A percentile compares a stretch with the other conserved stretches of the same genome.
Evolutionary conservation across 352 stramenopile species (phyloP).

Genomic region (Phytophthora multivora): DNA sequence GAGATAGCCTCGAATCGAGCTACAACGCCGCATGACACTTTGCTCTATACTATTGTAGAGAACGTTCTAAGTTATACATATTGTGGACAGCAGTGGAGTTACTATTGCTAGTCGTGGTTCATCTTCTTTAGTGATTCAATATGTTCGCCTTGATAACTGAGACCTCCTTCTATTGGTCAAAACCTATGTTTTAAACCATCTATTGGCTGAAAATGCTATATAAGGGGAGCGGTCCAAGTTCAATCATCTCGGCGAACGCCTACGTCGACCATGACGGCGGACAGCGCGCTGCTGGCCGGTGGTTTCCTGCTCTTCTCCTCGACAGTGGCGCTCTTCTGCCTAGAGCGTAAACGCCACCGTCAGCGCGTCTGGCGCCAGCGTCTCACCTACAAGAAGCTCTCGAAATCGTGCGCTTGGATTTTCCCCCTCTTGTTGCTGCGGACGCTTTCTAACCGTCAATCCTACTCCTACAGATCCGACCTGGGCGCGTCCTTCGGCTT

Average conservation of each 20-base stretch:
- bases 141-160: too few relatives aligned
- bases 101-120: too few relatives aligned
- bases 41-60: too few relatives aligned
- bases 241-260: neutral
- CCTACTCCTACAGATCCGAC: conserved; percentile 58
- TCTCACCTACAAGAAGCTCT: conserved; percentile 88
- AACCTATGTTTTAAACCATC: neutral
- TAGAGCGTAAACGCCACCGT: conserved; percentile 69
- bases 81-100: too few relatives aligned
- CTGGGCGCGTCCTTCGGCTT: conserved; percentile 84
- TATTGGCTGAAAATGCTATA: conserved; percentile 4
- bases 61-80: too few relatives aligned
- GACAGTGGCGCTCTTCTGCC: conserved; percentile 64
- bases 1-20: conserved; percentile 5
- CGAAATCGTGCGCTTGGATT: conserved; percentile 55
- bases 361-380: conserved; percentile 73
- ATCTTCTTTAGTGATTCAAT: too few relatives aligned
- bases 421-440: neutral
- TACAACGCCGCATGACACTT: neutral
- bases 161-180: neutral
- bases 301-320: conserved; percentile 81
- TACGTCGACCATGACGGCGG: neutral
- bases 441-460: neutral
- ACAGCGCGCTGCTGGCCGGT: conserved; percentile 44
- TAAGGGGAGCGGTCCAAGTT: conserved; percentile 3